phyloP scores from a whole-genome alignment of 345 rosid species.

The Microcos paniculata region DNA sequence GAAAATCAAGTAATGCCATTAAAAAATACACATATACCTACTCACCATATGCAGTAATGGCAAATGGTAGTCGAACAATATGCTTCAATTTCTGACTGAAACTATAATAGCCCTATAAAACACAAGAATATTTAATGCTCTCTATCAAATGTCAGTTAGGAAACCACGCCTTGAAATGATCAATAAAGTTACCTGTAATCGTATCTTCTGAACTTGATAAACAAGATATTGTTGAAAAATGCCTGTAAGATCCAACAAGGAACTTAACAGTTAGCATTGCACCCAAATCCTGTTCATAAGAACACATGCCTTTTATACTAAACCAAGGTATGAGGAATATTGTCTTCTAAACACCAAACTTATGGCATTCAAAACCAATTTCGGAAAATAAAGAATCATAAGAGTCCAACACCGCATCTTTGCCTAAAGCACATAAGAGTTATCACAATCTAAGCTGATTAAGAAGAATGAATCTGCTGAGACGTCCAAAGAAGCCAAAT shows the following conservation, averaged over 20 bases:
- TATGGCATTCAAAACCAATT: too few relatives aligned
- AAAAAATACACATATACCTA: neutral
- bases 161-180: neutral
- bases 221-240: constrained; percentile 85
- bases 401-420: neutral
- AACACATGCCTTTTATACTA: neutral
- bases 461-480: too few relatives aligned
- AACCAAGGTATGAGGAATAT: constrained; percentile 4
- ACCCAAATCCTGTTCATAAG: neutral
- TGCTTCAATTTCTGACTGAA: constrained; percentile 98
- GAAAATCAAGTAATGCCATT: neutral
- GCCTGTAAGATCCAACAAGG: constrained; percentile 43
- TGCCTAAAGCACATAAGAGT: neutral
- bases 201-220: constrained; percentile 88
- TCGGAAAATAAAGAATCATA: too few relatives aligned
- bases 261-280: constrained; percentile 13
- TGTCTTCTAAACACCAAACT: neutral
- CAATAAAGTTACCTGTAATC: constrained; percentile 63
- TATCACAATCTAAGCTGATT: neutral
- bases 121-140: constrained; percentile 10
- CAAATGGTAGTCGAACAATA: constrained; percentile 86
- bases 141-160: neutral
- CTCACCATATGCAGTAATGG: constrained; percentile 83
- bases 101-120: constrained; percentile 87
- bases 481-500: too few relatives aligned